Evolutionary conservation across 2,329 filamentous ascomycete genomes (phyloP).

Genomic region (Aspergillus nomiae): DNA sequence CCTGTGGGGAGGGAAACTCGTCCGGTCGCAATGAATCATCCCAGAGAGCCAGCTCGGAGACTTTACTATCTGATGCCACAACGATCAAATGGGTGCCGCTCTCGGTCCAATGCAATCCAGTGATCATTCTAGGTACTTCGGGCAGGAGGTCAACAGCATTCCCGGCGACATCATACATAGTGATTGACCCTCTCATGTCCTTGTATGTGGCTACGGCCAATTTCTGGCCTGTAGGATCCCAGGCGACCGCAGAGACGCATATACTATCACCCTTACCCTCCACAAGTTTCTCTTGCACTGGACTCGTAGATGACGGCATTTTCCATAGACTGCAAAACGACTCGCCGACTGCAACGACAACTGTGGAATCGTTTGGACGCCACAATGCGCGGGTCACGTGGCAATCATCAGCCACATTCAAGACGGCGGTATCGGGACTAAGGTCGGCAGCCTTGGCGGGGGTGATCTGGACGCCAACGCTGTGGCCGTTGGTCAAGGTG

Average conservation of each 20-base stretch:
- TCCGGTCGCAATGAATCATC: conserved; percentile 42
- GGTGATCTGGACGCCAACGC: conserved; percentile 50
- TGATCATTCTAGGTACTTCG: conserved; percentile 47
- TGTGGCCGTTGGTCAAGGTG: conserved; percentile 48
- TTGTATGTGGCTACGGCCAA: conserved; percentile 51
- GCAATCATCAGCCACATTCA: conserved; percentile 38
- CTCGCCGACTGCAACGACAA: conserved; percentile 46
- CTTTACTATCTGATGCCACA: conserved; percentile 44
- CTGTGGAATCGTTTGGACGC: conserved; percentile 47
- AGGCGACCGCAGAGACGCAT: conserved; percentile 48
- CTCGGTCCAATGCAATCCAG: conserved; percentile 45
- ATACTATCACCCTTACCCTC: conserved; percentile 35
- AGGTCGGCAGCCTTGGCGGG: conserved; percentile 53
- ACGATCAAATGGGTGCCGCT: conserved; percentile 43
- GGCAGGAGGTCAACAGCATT: conserved; percentile 48
- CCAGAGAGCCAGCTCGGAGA: conserved; percentile 48
- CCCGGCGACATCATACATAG: conserved; percentile 47
- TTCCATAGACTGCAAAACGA: conserved; percentile 50
- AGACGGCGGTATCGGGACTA: conserved; percentile 44
- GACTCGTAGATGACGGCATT: conserved; percentile 31
- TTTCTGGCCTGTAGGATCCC: conserved; percentile 47
- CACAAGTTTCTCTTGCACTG: conserved; percentile 39
- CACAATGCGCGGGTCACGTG: conserved; percentile 47
- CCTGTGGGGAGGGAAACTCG: conserved; percentile 38
- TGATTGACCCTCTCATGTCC: conserved; percentile 45